Evolutionary conservation across 2,329 filamentous ascomycete species (phyloP), one percentile per base, ranked within the genome.

Genomic region (Epichloe amarillans): DNA sequence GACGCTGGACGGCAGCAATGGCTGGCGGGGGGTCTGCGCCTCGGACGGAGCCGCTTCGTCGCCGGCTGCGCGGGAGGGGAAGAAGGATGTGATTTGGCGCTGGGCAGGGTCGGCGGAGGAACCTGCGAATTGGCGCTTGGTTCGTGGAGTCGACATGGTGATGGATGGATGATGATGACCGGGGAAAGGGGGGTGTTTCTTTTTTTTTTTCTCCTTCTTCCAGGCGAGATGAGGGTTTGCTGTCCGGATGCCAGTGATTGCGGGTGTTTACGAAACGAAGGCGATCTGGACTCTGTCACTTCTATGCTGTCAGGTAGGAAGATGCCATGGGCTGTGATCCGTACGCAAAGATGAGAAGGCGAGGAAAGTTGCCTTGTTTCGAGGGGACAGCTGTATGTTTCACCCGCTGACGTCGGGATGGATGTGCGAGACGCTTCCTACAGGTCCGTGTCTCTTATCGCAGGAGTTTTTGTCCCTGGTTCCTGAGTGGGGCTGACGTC

Each of bases 51-150:
- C 49, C 62, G 57, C 49, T 62, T 66, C 30, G 70, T 69, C 26
- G 74, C 66, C 30, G 62, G 69, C 61, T 11, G 61, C 56, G 61
- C 69, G 62, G 8, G 62, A 55, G 52, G 62, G 60, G 67, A 84
- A 83, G 69, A 81, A 84, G 50, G 74, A 77, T 19, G 80, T 83
- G 61, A 84, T 84, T 51, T 81, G 78, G 52, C 77, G 74, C 61
- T 82, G 79, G 8, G 75, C 62, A 11, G 76, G 70, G 59, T 82
- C 76, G 63, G 73, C 75, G 46, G 78, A 68, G 49, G 76, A 73
- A 60, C 79, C 79, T 51, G 76, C 74, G 61, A 83, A 83, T 53
- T 73, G 77, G 47, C 79, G 77, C 69, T 84, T 84, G 49, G 71
- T 72, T 60, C 77, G 72, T 26, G 74, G 73, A 50, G 65, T 68